Base-by-base conservation (phyloP, 2,329 filamentous ascomycete genomes). In the Lachnellula suecica region DNA sequence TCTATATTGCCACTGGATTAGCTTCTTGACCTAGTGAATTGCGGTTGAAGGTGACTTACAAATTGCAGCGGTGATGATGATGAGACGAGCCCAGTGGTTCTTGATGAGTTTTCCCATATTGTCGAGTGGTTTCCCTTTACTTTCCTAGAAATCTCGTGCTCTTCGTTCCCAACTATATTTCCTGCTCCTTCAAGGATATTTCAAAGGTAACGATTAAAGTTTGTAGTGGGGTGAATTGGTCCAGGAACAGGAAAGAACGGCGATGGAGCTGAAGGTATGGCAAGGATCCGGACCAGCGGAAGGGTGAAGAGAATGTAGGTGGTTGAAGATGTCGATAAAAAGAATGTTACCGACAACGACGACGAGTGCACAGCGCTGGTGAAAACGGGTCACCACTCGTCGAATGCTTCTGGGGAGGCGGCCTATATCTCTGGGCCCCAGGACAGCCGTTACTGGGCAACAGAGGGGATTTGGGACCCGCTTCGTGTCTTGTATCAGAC, bases 61-160 rank as follows among this genome's bases (percentile, higher is more conserved):
- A 52, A 64, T 63, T 64, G 90, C 87, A 34, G 94, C 91, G 24
- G 89, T 90, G 69, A 99, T 78, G 72, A 96, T 82, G 68, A 99
- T 94, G 66, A 99, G 85, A 56, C 94, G 88, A 63, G 91, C 94
- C 91, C 91, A 96, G 78, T 99, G 94, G 78, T 97, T 97, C 82
- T 99, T 99, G 78, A 99, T 97, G 69, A 99, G 85, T 74, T 88
- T 94, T 72, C 94, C 94, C 94, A 99, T 99, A 61, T 59, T 73
- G 59, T 51, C 37, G 51, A 51, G 43, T 52, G 96, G 35, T 47
- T 22, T 40, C 17, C 96, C 60, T 59, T 71, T 59, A 52, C 22
- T 50, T 52, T 38, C 56, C 43, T 44, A 42, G 43, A 46, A 53
- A 17, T 58, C 49, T 50, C 22, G 46, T 27, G n/a, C 44, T 58